Conservation (phyloP, 805 yeast species). For the Yarrowia osloensis region DNA sequence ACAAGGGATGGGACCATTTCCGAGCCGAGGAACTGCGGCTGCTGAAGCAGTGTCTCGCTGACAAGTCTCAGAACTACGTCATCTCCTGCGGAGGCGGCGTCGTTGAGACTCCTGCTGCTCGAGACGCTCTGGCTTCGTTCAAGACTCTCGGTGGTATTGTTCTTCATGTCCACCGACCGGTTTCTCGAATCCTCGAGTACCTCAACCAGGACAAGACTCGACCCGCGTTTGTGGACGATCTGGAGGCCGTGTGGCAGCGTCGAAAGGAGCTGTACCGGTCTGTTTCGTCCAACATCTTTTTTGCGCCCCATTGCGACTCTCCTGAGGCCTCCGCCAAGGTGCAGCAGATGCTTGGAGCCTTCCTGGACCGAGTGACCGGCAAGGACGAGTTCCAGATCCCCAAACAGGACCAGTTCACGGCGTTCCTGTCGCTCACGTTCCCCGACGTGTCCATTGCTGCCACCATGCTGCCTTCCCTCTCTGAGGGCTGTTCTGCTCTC, state of each 20-base stretch:
- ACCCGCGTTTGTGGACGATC: conserved; percentile 77
- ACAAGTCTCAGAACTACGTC: conserved; percentile 56
- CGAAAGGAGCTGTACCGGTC: conserved; percentile 78
- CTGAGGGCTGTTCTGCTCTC: conserved; percentile 76
- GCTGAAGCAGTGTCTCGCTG: conserved; percentile 52
- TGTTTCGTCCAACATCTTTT: conserved; percentile 76
- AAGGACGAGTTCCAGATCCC: conserved; percentile 47
- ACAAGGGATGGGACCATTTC: conserved; percentile 87
- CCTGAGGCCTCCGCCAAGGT: conserved; percentile 57
- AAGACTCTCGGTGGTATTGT: conserved; percentile 69
- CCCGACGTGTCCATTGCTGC: conserved; percentile 55
- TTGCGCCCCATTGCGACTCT: conserved; percentile 67
- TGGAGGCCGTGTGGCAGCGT: conserved; percentile 78
- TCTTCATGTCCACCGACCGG: conserved; percentile 84
- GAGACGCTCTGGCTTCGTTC: conserved; percentile 62
- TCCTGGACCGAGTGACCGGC: conserved; percentile 66
- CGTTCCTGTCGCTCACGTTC: conserved; percentile 71
- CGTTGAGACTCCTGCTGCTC: conserved; percentile 73
- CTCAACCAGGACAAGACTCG: conserved; percentile 76
- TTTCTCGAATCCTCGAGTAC: conserved; percentile 75
- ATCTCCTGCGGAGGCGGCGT: conserved; percentile 97
- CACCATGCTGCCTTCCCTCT: conserved; percentile 52
- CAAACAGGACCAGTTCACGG: conserved; percentile 48
- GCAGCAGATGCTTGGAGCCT: conserved; percentile 59
- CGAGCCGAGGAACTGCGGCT: conserved; percentile 64